Evolutionary conservation across 139 green algal species (phyloP).

Genomic region (Haematococcus sp.): DNA sequence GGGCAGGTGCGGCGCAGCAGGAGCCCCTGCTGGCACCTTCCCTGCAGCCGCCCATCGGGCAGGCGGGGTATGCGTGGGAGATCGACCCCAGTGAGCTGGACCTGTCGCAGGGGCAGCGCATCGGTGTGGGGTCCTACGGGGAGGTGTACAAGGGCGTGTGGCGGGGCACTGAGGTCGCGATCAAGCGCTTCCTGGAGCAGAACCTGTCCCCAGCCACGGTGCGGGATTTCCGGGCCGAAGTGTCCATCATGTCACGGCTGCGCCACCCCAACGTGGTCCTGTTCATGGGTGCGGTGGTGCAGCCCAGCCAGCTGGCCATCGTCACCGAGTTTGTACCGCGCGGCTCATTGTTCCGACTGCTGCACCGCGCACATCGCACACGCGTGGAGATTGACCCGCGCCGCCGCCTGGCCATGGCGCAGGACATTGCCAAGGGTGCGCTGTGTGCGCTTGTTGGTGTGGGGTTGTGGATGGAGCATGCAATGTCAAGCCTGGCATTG

Average conservation of each 20-base stretch:
- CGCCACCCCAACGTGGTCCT: conserved; percentile 81
- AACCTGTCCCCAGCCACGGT: conserved; percentile 34
- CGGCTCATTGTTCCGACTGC: conserved; percentile 68
- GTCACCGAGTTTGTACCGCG: conserved; percentile 77
- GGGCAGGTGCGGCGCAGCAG: no score
- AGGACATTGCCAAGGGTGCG: conserved; percentile 74
- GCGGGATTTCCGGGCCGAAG: conserved; percentile 66
- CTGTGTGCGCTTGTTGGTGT: conserved; percentile 26
- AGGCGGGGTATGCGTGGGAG: conserved; percentile 47
- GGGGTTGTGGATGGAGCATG: conserved; percentile 41
- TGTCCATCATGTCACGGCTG: conserved; percentile 60
- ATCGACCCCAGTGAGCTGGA: conserved; percentile 64
- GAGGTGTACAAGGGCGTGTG: conserved; percentile 73
- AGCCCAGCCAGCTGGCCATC: conserved; percentile 64
- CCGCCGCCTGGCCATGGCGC: conserved; percentile 71
- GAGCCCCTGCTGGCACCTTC: no score
- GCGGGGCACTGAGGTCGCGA: conserved; percentile 87
- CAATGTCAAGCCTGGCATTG: no score
- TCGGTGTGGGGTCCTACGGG: conserved; percentile 82
- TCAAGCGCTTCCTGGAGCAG: conserved; percentile 87
- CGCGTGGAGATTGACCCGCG: conserved; percentile 47
- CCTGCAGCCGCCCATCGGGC: no score
- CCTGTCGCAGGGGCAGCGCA: conserved; percentile 48
- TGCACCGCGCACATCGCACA: conserved; percentile 65
- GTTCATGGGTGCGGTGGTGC: conserved; percentile 59